Evolutionary conservation across 495 filamentous ascomycete species (phyloP), one percentile per base, ranked within the genome.

Genomic region (Xylaria flabelliformis): DNA sequence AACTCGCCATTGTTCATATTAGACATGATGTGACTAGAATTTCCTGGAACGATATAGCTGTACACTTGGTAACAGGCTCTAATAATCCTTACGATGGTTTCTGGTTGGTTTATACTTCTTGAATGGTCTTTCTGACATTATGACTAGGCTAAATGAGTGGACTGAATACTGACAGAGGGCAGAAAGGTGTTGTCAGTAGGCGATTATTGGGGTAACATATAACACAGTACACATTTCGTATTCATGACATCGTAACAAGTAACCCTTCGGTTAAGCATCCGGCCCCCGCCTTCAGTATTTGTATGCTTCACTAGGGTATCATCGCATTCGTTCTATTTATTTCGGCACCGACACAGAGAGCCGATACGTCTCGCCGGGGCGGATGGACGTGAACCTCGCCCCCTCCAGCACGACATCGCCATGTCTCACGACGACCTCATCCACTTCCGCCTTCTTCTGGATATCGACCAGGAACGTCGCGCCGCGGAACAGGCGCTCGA

Each of bases 381-480:
- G 72, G 71, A 87, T 82, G 58, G 78, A 68, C 17, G 76, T 82
- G 71, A 87, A 75, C 48, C 77, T 76, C 0, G 79, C 76, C 46
- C 82, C 75, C 1, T 83, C 81, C 55, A 86, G 74, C 8, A 78
- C 72, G 53, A 67, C 68, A 42, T 73, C 80, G 7, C 74, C 78
- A 2, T 81, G 69, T 67, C 70, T 79, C 53, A 87, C 83, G 2
- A 77, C 80, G 10, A 86, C 80, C 13, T 82, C 80, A n/a, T 80
- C 72, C 34, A 84, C 84, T 36, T 83, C 80, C 34, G 83, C 80
- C n/a, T 69, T 78, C 50, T 81, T 78, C 26, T 64, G 71, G 61
- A 88, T 81, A 39, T 86, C 81, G 29, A 88, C 64, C 12, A 82
- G 72, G 73, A 88, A 87, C 13, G 77, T 87, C 21, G 85, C 86